phyloP scores from a whole-genome alignment of 306 rosid genomes.

The Ormosia emarginata region DNA sequence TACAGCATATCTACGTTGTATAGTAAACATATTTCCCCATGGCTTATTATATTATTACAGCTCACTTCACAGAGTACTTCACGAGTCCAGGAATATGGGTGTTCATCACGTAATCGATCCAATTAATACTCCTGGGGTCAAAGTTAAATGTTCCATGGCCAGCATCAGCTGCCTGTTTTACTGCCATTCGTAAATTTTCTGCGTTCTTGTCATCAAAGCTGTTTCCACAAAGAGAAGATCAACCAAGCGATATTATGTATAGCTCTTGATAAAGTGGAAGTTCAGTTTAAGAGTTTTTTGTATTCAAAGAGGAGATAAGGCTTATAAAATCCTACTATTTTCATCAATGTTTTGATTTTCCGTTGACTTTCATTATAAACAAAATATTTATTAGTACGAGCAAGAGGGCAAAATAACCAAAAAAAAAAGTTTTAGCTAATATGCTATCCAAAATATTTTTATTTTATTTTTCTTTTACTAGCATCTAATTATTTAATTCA shows the following conservation, averaged over 20 bases:
- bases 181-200: slow-evolving; percentile 12
- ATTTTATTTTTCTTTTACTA: too few species aligned
- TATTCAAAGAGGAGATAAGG: slow-evolving; percentile 21
- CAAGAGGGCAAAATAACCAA: too few species aligned
- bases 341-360: too few species aligned
- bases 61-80: neutral
- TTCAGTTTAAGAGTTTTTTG: neutral
- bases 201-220: slow-evolving; percentile 44
- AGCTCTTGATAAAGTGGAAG: neutral
- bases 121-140: slow-evolving; percentile 37
- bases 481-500: too few species aligned
- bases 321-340: neutral
- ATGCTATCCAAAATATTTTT: too few species aligned
- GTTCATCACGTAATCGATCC: slow-evolving; percentile 38
- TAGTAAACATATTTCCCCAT: too few species aligned
- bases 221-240: neutral
- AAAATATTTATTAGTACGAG: neutral
- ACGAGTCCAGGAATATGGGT: slow-evolving; percentile 33
- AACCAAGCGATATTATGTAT: neutral
- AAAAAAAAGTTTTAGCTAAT: too few species aligned
- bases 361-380: too few species aligned
- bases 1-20: too few species aligned
- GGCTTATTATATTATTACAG: neutral
- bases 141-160: slow-evolving; percentile 1
- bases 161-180: neutral